phyloP scores from a whole-genome alignment of 148 eudicot species.

The Tetragonia tetragonoides region DNA sequence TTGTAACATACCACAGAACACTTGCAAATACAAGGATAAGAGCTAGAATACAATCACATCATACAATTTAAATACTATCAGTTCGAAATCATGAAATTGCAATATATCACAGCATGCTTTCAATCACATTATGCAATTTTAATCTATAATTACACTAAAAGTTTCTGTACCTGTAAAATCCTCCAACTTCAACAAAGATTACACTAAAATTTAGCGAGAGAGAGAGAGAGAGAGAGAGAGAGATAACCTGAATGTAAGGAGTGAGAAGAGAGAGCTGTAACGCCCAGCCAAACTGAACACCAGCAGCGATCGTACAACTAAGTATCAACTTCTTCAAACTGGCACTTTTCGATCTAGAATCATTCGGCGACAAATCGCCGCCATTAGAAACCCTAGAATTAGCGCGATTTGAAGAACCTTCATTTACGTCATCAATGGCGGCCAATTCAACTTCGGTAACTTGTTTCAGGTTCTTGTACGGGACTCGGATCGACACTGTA shows the following conservation, averaged over 20 bases:
- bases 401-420: background rate
- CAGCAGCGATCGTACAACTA: conserved; percentile 82
- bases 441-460: conserved; percentile 42
- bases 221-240: background rate
- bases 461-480: conserved; percentile 36
- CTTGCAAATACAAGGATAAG: background rate
- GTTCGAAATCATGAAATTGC: no score
- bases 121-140: background rate
- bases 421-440: conserved; percentile 10
- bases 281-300: conserved; percentile 96
- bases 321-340: conserved; percentile 60
- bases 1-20: no score
- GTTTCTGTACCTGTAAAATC: background rate
- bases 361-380: conserved; percentile 11
- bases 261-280: conserved; percentile 91
- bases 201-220: background rate
- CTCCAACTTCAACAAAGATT: background rate
- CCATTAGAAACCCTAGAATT: conserved; percentile 33
- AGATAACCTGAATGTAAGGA: conserved; percentile 77
- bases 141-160: background rate
- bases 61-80: no score
- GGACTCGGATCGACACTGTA: conserved; percentile 39
- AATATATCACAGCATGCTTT: no score
- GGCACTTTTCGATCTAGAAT: conserved; percentile 20
- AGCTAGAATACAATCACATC: background rate